Base-by-base conservation (phyloP, 2,329 filamentous ascomycete species). In the Aspergillus quadrilineatus region DNA sequence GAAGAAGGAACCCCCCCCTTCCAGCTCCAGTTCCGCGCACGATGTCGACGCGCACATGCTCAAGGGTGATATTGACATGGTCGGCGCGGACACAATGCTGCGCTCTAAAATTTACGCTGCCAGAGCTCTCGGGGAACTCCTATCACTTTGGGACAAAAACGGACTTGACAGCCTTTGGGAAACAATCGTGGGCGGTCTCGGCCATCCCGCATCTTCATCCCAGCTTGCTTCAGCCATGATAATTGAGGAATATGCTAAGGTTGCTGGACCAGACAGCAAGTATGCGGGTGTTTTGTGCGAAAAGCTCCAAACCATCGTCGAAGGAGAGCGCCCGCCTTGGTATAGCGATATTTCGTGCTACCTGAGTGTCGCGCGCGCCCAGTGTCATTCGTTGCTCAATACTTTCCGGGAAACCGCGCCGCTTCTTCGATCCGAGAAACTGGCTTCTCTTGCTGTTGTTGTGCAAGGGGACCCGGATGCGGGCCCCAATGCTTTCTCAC, bases 21-120 rank as follows among this genome's bases (percentile, higher is more conserved):
- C 83, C 1, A 22, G 22, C 22, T 22, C 22, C 22, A 76, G 82
- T 4, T 83, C 89, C n/a, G 39, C 50, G 1, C 94, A 99, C 73
- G 96, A 99, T 72, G 91, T 99, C 15, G 94, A 99, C 71, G 94
- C 92, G 8, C 92, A 96, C 64, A 97, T 99, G 88, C 92, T 99
- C 79, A 90, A 93, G 70, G 94, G 95, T 50, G 95, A 99, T 67
- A 88, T 97, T 46, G 95, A 99, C 69, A 81, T 99, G 42, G 92
- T 99, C 28, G 92, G 94, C 32, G 84, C 89, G 66, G 94, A 99
- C 58, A 87, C 87, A 6, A 85, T 99, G 73, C 85, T 97, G 49
- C 86, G 93, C 59, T 96, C 92, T 6, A 89, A 93, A 63, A 88
- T 95, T n/a, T 89, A 86, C 57, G 90, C 92, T 10, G 90, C 93